Percentiles rank a stretch among this genome's conserved stretches.
phyloP scores from a whole-genome alignment of 2,329 filamentous ascomycete species.

The Pseudogymnoascus sp. region DNA sequence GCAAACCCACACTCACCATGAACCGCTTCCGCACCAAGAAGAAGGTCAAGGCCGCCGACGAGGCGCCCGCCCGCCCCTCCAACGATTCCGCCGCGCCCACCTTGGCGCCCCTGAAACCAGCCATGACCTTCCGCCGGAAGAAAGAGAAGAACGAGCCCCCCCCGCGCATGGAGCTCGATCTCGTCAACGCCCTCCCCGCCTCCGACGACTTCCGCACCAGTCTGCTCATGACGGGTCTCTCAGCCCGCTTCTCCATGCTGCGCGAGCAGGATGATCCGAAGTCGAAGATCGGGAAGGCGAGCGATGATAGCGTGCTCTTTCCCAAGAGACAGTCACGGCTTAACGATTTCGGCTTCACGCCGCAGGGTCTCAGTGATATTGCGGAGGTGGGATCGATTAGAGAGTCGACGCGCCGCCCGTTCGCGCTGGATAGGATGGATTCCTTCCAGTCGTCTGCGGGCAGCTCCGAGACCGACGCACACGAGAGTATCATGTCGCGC shows the following conservation, averaged over 20 bases:
- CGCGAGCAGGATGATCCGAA: constrained; percentile 87
- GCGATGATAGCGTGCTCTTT: constrained; percentile 85
- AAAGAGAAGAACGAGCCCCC: constrained; percentile 42
- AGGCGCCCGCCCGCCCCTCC: constrained; percentile 37
- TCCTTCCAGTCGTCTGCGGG: constrained; percentile 58
- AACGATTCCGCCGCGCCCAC: constrained; percentile 44
- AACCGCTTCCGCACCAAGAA: constrained; percentile 71
- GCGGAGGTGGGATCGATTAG: constrained; percentile 81
- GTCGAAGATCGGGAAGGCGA: constrained; percentile 85
- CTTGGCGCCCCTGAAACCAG: constrained; percentile 31
- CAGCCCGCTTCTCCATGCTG: constrained; percentile 93
- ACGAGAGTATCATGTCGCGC: constrained; percentile 75
- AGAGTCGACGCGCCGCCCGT: constrained; percentile 50
- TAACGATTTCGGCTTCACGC: constrained; percentile 50
- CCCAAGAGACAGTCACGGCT: constrained; percentile 74
- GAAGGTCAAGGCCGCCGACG: constrained; percentile 49
- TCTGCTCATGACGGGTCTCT: constrained; percentile 89
- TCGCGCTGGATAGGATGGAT: constrained; percentile 51
- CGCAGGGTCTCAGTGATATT: constrained; percentile 65
- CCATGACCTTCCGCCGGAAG: constrained; percentile 49
- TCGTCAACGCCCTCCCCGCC: constrained; percentile 66
- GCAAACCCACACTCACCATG: constrained; percentile 41
- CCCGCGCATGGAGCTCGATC: constrained; percentile 60
- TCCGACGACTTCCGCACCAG: constrained; percentile 91
- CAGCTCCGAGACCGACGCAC: constrained; percentile 55